phyloP scores from a whole-genome alignment of 2,329 filamentous ascomycete genomes.

The Escovopsis sp. region DNA sequence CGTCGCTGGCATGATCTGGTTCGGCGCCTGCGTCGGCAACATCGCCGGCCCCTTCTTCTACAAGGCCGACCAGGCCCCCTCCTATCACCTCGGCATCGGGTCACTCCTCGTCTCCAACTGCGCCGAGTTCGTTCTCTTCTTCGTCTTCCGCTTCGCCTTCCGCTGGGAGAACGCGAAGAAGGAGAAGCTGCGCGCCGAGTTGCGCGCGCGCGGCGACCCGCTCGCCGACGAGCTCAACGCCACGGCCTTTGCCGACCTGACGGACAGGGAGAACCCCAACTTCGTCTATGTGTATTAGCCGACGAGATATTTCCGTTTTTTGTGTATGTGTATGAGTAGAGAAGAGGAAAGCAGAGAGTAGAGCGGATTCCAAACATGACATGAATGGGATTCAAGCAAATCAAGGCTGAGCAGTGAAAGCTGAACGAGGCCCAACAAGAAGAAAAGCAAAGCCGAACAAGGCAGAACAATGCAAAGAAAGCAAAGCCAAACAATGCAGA shows the following conservation, averaged over 20 bases:
- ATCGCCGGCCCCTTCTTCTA: slow-evolving; percentile 50
- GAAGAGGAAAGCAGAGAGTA: too few species aligned
- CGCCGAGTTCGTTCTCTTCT: slow-evolving; percentile 22
- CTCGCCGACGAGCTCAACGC: slow-evolving; percentile 17
- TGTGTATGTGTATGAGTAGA: too few species aligned
- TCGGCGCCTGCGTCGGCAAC: slow-evolving; percentile 45
- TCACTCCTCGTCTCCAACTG: slow-evolving; percentile 26
- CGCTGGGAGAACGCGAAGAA: slow-evolving; percentile 24
- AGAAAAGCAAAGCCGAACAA: too few species aligned
- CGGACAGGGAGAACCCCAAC: slow-evolving; percentile 27
- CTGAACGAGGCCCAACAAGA: too few species aligned
- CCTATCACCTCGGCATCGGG: slow-evolving; percentile 24
- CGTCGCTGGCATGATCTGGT: slow-evolving; percentile 44
- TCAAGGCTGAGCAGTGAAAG: too few species aligned
- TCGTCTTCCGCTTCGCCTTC: slow-evolving; percentile 23
- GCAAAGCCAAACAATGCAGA: too few species aligned
- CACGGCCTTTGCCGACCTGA: slow-evolving; percentile 26
- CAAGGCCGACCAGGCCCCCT: slow-evolving; percentile 32
- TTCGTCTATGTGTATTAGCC: slow-evolving; percentile 27
- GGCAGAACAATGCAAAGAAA: too few species aligned
- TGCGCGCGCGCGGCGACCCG: slow-evolving; percentile 12
- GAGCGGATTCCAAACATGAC: too few species aligned
- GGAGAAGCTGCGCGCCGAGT: slow-evolving; percentile 17
- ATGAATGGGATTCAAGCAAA: too few species aligned
- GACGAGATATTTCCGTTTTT: too few species aligned